Base-by-base conservation (phyloP, 371 early-diverging fungal species). In the Catenaria anguillulae region DNA sequence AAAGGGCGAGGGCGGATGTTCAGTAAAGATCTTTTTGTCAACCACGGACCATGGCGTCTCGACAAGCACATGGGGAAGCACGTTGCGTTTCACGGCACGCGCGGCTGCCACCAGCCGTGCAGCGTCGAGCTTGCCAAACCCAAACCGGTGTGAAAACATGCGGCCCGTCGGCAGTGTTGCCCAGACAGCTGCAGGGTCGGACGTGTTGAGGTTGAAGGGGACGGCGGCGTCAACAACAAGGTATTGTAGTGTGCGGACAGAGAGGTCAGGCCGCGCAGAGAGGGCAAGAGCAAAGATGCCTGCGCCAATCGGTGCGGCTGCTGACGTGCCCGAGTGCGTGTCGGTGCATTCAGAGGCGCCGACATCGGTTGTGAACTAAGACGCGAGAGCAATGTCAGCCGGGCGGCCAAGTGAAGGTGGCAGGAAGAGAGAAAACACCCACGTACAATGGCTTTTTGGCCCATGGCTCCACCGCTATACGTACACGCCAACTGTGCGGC, bases 281-380 rank as follows among this genome's bases (percentile, higher is more conserved):
- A 96, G 71, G 0, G 85, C 93, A 40, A 97, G 82, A 0, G 98
- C 92, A 72, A 84, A 84, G n/a, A 96, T 79, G 48, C 92, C 98
- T 0, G 92, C 89, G 10, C 86, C 94, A 64, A 93, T 72, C 17
- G 98, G 98, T 0, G 97, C n/a, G 1, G 98, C 97, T 2, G 98
- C 98, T 4, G 94, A 93, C 0, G 98, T 97, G 26, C 98, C 98
- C 36, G 93, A 92, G 68, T 95, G 97, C 19, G 67, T 63, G 56
- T 75, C 70, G 19, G 85, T 84, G 71, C 93, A 95, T 46, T 71
- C 64, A 33, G 77, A 75, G 48, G 77, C 64, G 8, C 89, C 89
- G 6, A 78, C 71, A 66, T 92, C 88, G 24, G 95, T 88, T 4
- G 97, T 97, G 62, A 82, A 85, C 88, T 87, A 68, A 43, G 55